phyloP scores from a whole-genome alignment of 2,329 filamentous ascomycete species.

The Pyrenochaeta sp. region DNA sequence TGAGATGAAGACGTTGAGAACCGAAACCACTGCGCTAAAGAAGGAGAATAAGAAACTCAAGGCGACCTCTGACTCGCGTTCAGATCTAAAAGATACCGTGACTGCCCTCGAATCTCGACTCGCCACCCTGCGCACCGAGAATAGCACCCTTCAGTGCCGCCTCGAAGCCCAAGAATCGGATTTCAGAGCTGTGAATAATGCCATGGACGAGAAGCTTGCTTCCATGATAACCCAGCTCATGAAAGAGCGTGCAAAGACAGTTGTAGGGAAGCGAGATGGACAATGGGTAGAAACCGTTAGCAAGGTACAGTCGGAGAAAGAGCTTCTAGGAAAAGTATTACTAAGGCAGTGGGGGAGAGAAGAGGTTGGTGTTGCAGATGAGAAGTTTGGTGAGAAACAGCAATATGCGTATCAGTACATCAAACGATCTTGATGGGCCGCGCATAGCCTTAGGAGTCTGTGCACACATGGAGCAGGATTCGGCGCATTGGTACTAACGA shows the following conservation, averaged over 20 bases:
- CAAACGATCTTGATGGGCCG: constrained; percentile 10
- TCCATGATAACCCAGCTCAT: constrained; percentile 36
- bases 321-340: constrained; percentile 41
- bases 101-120: constrained; percentile 17
- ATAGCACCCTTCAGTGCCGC: constrained; percentile 28
- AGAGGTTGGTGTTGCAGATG: constrained; percentile 39
- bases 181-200: constrained; percentile 40
- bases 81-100: constrained; percentile 12
- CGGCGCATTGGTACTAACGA: neutral
- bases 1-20: constrained; percentile 35
- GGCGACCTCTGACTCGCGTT: constrained; percentile 1
- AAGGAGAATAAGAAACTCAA: constrained; percentile 28
- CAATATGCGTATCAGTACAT: constrained; percentile 43
- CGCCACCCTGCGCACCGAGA: constrained; percentile 19
- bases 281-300: constrained; percentile 44
- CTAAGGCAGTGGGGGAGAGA: constrained; percentile 49
- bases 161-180: constrained; percentile 32
- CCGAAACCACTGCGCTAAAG: constrained; percentile 23
- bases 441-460: neutral
- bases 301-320: constrained; percentile 34
- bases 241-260: constrained; percentile 41
- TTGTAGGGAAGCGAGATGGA: constrained; percentile 42
- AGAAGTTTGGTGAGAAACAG: constrained; percentile 33
- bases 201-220: constrained; percentile 46
- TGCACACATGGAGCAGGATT: neutral